These are phyloP conservation scores for Venturia effusa DNA, from an alignment of 2,329 filamentous ascomycete species.

Conservation along the genomic window DNA sequence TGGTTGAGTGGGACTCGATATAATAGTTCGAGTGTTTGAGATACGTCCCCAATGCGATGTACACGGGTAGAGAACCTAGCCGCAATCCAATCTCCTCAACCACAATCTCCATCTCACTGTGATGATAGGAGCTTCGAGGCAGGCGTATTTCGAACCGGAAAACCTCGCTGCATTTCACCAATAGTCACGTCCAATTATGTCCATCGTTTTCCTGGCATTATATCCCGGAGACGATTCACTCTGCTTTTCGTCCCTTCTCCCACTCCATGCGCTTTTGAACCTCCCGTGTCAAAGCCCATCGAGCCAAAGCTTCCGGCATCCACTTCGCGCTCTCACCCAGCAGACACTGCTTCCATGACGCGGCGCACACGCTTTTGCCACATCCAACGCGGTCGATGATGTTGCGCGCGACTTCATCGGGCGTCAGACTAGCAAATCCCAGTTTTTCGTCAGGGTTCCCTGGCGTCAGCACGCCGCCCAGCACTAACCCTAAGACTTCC, in stretches of 20 bases:
- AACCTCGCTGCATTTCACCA: not conserved
- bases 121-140: no score
- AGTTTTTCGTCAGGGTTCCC: not conserved
- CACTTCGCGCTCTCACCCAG: constrained; percentile 2
- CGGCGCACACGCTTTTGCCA: not conserved
- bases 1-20: no score
- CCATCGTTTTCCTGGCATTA: not conserved
- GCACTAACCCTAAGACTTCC: constrained; percentile 5
- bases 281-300: not conserved
- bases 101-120: no score
- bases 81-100: no score
- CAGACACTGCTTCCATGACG: constrained; percentile 6
- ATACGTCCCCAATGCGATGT: no score
- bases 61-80: no score
- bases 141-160: no score
- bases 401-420: not conserved
- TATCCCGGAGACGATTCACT: not conserved
- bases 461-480: not conserved
- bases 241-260: not conserved
- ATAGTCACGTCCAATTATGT: not conserved
- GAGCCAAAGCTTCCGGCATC: not conserved
- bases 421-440: not conserved
- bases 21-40: no score
- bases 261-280: not conserved
- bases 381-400: constrained; percentile 7